These are phyloP conservation scores for Phytophthora aleatoria DNA, from an alignment of 352 stramenopile genomes.

Conservation along the genomic window DNA sequence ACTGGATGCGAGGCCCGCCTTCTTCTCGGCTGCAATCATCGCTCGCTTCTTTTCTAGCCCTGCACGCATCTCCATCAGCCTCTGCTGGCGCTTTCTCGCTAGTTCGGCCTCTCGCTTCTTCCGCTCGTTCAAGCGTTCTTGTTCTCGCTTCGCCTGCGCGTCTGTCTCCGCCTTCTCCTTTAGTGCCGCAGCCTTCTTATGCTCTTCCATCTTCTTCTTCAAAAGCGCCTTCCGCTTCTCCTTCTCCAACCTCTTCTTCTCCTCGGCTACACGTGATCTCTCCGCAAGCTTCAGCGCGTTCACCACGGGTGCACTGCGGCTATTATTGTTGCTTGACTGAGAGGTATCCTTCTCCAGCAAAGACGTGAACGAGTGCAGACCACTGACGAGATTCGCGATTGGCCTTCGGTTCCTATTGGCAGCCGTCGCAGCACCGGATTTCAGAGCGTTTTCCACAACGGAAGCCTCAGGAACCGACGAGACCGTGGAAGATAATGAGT, in stretches of 20 bases:
- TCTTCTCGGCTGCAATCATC: slow-evolving; percentile 54
- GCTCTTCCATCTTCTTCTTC: slow-evolving; percentile 74
- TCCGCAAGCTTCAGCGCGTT: slow-evolving; percentile 78
- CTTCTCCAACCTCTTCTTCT: slow-evolving; percentile 73
- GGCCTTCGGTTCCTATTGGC: slow-evolving; percentile 38
- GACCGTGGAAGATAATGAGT: slow-evolving; percentile 61
- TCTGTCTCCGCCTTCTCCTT: slow-evolving; percentile 78
- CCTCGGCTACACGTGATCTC: slow-evolving; percentile 62
- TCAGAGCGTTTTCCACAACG: slow-evolving; percentile 27
- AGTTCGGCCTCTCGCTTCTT: slow-evolving; percentile 73
- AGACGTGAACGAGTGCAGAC: slow-evolving; percentile 75
- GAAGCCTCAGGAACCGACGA: slow-evolving; percentile 59
- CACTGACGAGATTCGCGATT: slow-evolving; percentile 67
- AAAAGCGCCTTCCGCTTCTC: slow-evolving; percentile 64
- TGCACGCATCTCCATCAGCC: slow-evolving; percentile 68
- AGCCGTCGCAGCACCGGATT: slow-evolving; percentile 15
- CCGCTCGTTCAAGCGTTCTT: slow-evolving; percentile 67
- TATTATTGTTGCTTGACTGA: slow-evolving; percentile 32
- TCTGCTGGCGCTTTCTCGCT: slow-evolving; percentile 64
- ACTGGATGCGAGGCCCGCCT: slow-evolving; percentile 20
- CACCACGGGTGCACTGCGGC: slow-evolving; percentile 55
- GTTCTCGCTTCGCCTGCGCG: slow-evolving; percentile 69
- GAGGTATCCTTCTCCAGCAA: slow-evolving; percentile 63
- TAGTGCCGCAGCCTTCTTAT: slow-evolving; percentile 69
- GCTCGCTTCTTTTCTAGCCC: slow-evolving; percentile 73